Percentiles rank a stretch among this genome's conserved stretches.
These are phyloP conservation scores for Trichoderma breve DNA, from an alignment of 2,329 filamentous ascomycete genomes.

Conservation along the genomic window DNA sequence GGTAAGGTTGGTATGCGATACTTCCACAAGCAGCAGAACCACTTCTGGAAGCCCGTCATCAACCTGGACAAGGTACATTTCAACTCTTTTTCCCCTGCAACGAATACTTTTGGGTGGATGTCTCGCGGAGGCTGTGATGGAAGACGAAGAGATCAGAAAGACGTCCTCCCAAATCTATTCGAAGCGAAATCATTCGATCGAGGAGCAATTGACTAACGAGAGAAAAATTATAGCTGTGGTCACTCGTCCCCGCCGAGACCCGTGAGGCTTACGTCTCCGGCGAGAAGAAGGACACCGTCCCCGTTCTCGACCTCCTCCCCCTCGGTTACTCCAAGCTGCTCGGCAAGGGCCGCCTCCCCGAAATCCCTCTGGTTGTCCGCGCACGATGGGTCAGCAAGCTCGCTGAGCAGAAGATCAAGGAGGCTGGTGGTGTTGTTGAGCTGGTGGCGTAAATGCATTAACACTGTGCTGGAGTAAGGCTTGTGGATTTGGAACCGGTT, in stretches of 20 bases:
- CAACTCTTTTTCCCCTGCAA: neutral
- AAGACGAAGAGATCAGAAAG: neutral
- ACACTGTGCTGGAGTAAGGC: constrained; percentile 31
- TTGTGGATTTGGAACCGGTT: constrained; percentile 34
- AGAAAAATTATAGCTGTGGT: constrained; percentile 69
- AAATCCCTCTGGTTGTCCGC: constrained; percentile 90
- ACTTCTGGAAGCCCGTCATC: constrained; percentile 98
- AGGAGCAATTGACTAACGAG: constrained; percentile 30
- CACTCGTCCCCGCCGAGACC: constrained; percentile 87
- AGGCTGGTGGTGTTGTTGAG: constrained; percentile 93
- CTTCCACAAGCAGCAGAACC: constrained; percentile 95
- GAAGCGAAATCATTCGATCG: neutral
- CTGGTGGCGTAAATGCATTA: constrained; percentile 70
- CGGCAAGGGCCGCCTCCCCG: constrained; percentile 93
- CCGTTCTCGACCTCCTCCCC: constrained; percentile 95
- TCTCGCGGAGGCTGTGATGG: neutral
- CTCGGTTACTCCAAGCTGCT: constrained; percentile 98
- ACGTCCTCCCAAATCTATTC: neutral
- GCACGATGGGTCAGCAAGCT: constrained; percentile 94
- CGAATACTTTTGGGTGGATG: constrained; percentile 11
- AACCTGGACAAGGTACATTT: constrained; percentile 90
- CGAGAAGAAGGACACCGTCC: constrained; percentile 82
- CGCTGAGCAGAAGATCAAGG: constrained; percentile 98
- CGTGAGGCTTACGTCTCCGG: constrained; percentile 87
- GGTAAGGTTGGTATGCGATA: constrained; percentile 94